phyloP scores from a whole-genome alignment of 768 basidiomycete genomes.

The Termitomyces sp. region DNA sequence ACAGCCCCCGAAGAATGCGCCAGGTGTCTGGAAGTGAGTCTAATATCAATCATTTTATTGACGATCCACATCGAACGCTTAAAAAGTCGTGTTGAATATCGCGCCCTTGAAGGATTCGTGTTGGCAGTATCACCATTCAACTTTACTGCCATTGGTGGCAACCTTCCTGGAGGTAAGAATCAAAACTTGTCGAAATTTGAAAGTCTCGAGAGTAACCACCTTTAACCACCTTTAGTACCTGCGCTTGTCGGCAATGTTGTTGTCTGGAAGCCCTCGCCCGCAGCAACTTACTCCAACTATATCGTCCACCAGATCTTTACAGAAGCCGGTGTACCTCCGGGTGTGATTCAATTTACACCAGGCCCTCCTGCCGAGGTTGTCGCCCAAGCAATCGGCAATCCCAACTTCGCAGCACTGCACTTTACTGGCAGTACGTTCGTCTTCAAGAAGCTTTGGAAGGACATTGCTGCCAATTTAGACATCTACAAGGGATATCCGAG shows the following conservation, averaged over 20 bases:
- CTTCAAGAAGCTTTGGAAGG: slow-evolving; percentile 96
- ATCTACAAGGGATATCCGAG: slow-evolving; percentile 86
- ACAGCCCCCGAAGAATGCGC: slow-evolving; percentile 83
- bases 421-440: slow-evolving; percentile 95
- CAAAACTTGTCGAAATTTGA: neutral
- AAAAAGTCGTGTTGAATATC: slow-evolving; percentile 86
- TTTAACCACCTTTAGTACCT: slow-evolving; percentile 51
- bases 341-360: slow-evolving; percentile 96
- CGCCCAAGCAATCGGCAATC: slow-evolving; percentile 74
- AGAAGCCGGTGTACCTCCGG: slow-evolving; percentile 91
- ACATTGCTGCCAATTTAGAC: slow-evolving; percentile 86
- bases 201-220: too few species aligned
- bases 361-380: slow-evolving; percentile 85
- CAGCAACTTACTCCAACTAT: slow-evolving; percentile 94
- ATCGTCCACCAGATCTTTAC: slow-evolving; percentile 83
- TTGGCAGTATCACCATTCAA: slow-evolving; percentile 98
- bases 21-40: slow-evolving; percentile 92
- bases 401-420: slow-evolving; percentile 81
- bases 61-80: neutral
- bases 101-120: slow-evolving; percentile 97
- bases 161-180: slow-evolving; percentile 59
- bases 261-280: slow-evolving; percentile 97
- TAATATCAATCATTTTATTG: neutral
- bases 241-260: slow-evolving; percentile 93
- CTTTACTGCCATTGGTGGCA: slow-evolving; percentile 97